Conservation (phyloP, 2,329 filamentous ascomycete genomes). For the Ophioceras dolichostomum region DNA sequence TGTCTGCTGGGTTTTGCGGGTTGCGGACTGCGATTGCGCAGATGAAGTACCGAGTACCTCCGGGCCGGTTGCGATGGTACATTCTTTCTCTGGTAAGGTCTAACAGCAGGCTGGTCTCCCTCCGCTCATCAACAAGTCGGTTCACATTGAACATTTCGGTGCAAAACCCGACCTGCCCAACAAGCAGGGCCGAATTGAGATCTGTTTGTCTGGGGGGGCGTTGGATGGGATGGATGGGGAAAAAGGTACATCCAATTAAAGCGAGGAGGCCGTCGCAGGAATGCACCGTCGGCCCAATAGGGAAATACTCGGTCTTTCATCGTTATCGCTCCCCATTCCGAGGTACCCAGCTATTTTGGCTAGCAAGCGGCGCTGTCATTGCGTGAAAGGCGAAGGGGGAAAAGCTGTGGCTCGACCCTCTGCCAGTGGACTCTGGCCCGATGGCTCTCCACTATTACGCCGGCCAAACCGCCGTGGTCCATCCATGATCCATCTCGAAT, state of each 20-base stretch:
- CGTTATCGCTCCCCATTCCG: background rate
- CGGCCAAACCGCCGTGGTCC: slow-evolving; percentile 41
- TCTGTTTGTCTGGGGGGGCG: background rate
- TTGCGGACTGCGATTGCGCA: no score
- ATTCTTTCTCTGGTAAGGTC: no score
- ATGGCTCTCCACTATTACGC: slow-evolving; percentile 41
- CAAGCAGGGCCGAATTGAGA: slow-evolving; percentile 6
- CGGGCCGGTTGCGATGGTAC: no score
- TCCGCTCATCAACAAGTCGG: no score
- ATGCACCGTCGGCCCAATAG: slow-evolving; percentile 1
- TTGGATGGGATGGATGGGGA: no score
- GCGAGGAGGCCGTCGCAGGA: background rate
- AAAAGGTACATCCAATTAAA: slow-evolving; percentile 5
- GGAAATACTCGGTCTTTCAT: background rate
- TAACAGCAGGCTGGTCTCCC: no score
- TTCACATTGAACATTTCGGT: no score
- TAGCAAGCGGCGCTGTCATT: no score
- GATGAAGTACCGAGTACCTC: no score
- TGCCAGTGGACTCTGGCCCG: slow-evolving; percentile 13
- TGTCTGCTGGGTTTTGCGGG: no score
- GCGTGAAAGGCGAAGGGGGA: no score
- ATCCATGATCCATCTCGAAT: slow-evolving; percentile 22
- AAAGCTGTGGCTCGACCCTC: slow-evolving; percentile 3
- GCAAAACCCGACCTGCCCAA: no score
- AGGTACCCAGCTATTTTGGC: background rate